phyloP scores from a whole-genome alignment of 78 protist genomes.

The Monosiga brevicollis region DNA sequence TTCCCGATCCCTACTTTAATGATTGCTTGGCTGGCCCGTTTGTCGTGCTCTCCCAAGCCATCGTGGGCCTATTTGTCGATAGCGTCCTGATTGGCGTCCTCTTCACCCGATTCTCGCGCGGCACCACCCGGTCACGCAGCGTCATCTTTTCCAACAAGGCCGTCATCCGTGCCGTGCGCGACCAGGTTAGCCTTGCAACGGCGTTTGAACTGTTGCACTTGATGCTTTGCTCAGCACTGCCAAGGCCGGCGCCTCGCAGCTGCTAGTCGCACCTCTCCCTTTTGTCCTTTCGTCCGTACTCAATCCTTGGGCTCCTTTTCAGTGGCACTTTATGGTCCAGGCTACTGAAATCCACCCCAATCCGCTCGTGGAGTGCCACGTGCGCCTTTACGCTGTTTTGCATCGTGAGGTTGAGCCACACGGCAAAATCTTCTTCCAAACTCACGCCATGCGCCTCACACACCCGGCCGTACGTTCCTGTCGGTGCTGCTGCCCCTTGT shows the following conservation, averaged over 20 bases:
- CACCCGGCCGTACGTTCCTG: background rate
- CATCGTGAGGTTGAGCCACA: background rate
- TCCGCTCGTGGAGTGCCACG: background rate
- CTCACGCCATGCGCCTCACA: background rate
- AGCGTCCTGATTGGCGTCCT: background rate
- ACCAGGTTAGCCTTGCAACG: background rate
- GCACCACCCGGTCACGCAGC: background rate
- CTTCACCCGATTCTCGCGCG: background rate
- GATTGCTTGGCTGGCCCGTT: background rate
- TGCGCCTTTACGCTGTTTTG: background rate
- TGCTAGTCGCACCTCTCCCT: background rate
- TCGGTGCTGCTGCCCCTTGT: background rate
- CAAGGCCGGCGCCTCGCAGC: background rate
- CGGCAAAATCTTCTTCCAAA: background rate
- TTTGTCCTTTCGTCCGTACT: background rate
- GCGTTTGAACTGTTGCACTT: background rate
- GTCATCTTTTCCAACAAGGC: background rate
- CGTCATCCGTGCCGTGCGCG: background rate
- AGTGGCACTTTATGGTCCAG: background rate
- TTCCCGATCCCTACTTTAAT: background rate
- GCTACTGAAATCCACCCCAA: background rate
- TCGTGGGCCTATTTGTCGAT: background rate
- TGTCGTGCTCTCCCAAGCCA: background rate
- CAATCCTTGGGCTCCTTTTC: background rate
- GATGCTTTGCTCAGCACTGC: background rate